Evolutionary conservation across 1,284 basidiomycete genomes (phyloP).

Genomic region (Cryptococcus sp.): DNA sequence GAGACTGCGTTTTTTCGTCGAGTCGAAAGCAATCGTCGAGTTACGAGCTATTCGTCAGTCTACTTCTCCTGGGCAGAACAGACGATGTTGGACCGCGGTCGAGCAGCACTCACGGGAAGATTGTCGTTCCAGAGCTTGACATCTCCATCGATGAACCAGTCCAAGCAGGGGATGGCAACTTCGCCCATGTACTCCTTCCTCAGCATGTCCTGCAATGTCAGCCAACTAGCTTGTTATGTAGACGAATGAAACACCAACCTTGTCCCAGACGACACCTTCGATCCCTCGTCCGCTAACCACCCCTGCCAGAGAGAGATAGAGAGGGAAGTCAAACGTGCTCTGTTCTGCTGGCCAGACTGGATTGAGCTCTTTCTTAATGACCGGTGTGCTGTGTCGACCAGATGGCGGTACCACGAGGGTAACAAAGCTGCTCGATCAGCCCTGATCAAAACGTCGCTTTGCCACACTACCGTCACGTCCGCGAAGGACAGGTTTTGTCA

Average conservation of each 20-base stretch:
- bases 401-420: slow-evolving; percentile 60
- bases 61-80: too few species aligned
- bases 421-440: slow-evolving; percentile 57
- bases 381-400: slow-evolving; percentile 67
- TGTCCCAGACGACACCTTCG: slow-evolving; percentile 90
- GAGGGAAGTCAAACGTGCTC: slow-evolving; percentile 79
- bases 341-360: slow-evolving; percentile 66
- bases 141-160: slow-evolving; percentile 66
- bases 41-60: slow-evolving; percentile 54
- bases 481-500: too few species aligned
- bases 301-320: slow-evolving; percentile 68
- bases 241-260: slow-evolving; percentile 53
- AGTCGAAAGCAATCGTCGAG: slow-evolving; percentile 59
- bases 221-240: background rate
- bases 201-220: slow-evolving; percentile 50
- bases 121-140: slow-evolving; percentile 34
- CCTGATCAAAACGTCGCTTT: background rate
- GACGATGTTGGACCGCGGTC: too few species aligned
- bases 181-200: slow-evolving; percentile 93
- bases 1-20: slow-evolving; percentile 49
- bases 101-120: slow-evolving; percentile 37
- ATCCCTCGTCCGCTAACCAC: slow-evolving; percentile 60
- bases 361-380: slow-evolving; percentile 70
- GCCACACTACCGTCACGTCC: background rate
- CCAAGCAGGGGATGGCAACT: slow-evolving; percentile 63